These are phyloP conservation scores for Phytophthora citricola DNA, from an alignment of 352 stramenopile species.

Conservation along the genomic window DNA sequence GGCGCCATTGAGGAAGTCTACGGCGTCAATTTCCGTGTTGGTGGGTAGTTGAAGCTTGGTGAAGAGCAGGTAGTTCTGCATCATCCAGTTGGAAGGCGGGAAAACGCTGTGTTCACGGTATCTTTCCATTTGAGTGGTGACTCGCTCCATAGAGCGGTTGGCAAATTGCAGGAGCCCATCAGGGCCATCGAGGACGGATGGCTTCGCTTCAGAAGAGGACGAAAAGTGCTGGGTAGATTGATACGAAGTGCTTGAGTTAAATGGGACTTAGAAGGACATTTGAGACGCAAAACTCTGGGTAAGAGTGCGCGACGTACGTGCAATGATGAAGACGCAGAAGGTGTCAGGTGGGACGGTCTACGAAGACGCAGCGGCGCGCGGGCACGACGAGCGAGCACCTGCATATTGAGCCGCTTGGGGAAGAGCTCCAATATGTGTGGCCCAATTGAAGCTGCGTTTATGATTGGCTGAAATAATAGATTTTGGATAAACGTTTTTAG, in stretches of 20 bases:
- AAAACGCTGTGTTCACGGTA: constrained; percentile 51
- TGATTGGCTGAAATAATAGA: constrained; percentile 19
- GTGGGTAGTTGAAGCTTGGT: constrained; percentile 57
- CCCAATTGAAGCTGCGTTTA: background rate
- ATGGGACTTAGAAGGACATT: background rate
- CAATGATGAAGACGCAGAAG: constrained; percentile 10
- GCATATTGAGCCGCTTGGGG: constrained; percentile 12
- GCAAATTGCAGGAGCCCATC: constrained; percentile 42
- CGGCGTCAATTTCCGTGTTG: constrained; percentile 53
- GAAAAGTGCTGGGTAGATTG: constrained; percentile 26
- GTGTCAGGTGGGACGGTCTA: constrained; percentile 3
- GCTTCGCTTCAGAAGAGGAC: constrained; percentile 27
- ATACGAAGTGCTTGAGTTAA: background rate
- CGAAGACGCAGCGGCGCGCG: constrained; percentile 1
- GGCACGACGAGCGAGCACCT: constrained; percentile 11
- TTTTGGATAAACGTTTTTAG: background rate
- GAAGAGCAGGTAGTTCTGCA: constrained; percentile 51
- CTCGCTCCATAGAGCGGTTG: constrained; percentile 28
- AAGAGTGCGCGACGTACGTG: constrained; percentile 5
- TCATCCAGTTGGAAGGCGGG: constrained; percentile 33
- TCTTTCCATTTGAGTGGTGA: constrained; percentile 26
- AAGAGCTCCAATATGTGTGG: constrained; percentile 17
- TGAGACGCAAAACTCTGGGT: background rate
- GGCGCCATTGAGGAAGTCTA: constrained; percentile 61
- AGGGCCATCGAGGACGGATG: constrained; percentile 34